Conservation (phyloP, 2,329 filamentous ascomycete species). For the Moelleriella libera region DNA sequence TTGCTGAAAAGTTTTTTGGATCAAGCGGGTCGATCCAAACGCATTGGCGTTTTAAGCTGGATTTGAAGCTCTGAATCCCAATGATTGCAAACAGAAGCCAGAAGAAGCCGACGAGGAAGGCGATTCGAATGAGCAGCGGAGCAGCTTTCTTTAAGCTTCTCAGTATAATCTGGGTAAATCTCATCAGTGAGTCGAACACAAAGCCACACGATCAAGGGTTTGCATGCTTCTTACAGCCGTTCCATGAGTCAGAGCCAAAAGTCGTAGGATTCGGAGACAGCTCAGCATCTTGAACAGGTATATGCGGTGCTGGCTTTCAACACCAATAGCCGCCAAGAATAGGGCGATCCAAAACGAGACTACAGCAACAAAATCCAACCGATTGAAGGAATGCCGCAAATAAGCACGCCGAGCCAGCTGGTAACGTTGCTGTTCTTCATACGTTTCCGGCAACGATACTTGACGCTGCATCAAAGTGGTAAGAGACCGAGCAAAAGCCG, state of each 20-base stretch:
- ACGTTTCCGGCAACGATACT: constrained; percentile 41
- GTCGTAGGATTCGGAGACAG: constrained; percentile 78
- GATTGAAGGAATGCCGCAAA: constrained; percentile 87
- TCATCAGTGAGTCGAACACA: constrained; percentile 3
- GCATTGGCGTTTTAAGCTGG: constrained; percentile 62
- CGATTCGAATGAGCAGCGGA: constrained; percentile 80
- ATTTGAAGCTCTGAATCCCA: constrained; percentile 91
- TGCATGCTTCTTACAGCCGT: constrained; percentile 52
- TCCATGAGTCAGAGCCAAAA: constrained; percentile 85
- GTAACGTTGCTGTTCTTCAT: constrained; percentile 65
- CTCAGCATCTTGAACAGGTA: constrained; percentile 95
- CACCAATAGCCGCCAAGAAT: constrained; percentile 50
- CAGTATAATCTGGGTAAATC: constrained; percentile 57
- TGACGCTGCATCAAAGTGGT: constrained; percentile 63
- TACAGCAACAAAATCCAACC: constrained; percentile 87
- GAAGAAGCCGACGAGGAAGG: constrained; percentile 90
- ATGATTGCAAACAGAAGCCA: constrained; percentile 96
- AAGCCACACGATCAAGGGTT: no score
- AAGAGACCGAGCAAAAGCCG: constrained; percentile 62
- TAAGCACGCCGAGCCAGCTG: constrained; percentile 86
- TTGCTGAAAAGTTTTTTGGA: constrained; percentile 35
- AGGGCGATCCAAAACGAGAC: constrained; percentile 94
- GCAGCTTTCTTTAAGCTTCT: constrained; percentile 92
- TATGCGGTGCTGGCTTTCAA: constrained; percentile 58
- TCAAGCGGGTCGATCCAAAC: constrained; percentile 58